phyloP scores from a whole-genome alignment of 2,329 filamentous ascomycete genomes.

The Pseudogymnoascus sp. region DNA sequence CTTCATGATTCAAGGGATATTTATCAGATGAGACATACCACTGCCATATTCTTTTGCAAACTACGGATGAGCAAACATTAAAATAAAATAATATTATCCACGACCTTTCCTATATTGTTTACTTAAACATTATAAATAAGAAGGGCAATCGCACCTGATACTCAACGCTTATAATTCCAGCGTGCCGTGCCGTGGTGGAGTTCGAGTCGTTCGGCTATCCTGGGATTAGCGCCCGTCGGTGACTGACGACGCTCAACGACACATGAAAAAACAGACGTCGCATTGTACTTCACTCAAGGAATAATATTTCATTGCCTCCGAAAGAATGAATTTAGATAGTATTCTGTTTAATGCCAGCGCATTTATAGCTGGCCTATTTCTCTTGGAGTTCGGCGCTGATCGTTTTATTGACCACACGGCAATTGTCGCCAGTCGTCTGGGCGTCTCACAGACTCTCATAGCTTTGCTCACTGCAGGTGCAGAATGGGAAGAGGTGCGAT shows the following conservation, averaged over 20 bases:
- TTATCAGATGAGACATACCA: no score
- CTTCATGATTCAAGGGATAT: no score
- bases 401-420: conserved; percentile 45
- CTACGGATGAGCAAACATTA: no score
- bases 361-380: conserved; percentile 38
- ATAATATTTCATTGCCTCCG: conserved; percentile 22
- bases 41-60: no score
- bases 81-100: no score
- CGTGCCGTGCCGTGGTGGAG: not conserved
- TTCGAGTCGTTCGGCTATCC: not conserved
- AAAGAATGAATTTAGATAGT: conserved; percentile 28
- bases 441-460: conserved; percentile 40
- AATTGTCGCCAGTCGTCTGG: conserved; percentile 36
- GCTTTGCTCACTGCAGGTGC: conserved; percentile 44
- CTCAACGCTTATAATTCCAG: no score
- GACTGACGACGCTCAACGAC: not conserved
- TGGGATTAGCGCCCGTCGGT: not conserved
- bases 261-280: not conserved
- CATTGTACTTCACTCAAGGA: conserved; percentile 13
- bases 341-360: conserved; percentile 34
- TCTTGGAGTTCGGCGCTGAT: conserved; percentile 45
- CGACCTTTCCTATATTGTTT: no score
- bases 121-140: no score
- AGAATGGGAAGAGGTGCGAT: conserved; percentile 46
- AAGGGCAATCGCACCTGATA: no score